Evolutionary conservation across 78 protist genomes (phyloP), one percentile per base, ranked within the genome.

Genomic region (Polysphondylium violaceum): DNA sequence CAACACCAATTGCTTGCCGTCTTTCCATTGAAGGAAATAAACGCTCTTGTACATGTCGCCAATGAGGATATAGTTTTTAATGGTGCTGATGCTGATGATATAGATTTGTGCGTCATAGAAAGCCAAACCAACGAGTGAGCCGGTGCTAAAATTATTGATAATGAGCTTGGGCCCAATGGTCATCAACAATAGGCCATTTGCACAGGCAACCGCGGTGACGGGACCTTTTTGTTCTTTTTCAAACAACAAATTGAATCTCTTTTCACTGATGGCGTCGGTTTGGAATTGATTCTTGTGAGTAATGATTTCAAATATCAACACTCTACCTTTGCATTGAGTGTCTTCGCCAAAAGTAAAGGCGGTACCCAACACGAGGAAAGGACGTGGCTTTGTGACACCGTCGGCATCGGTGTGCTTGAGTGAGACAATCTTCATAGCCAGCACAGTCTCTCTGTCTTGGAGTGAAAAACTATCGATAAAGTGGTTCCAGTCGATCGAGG

Each of bases 151-250:
- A 38, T 73, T 51, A 53, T 69, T 91, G 0, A 78, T 83, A 0
- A 68, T 77, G 19, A 92, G 47, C 63, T 92, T 75, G 68, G 87
- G 95, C 19, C 95, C 95, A 53, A 92, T 79, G n/a, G 93, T 65
- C 85, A 79, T 87, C 27, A 92, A 14, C 0, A 92, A 79, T 31
- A 65, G 68, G 19, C 95, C 95, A 47, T 33, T 38, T 23, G 74
- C 71, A 2, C 74, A 38, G 9, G 92, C 58, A 7, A 92, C 16
- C 17, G 86, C 86, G 0, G 90, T 75, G 0, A 85, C 88, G 11
- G 95, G 91, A 38, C 95, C 95, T 33, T 91, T 91, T 29, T 83
- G 92, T 17, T 91, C 95, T 27, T 91, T 81, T 50, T 81, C 88
- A 33, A 74, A 79, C 0, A 91, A 40, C 7, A 76, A 51, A 67